Percentiles rank a stretch among this genome's conserved stretches.
Conservation (phyloP, 2,329 filamentous ascomycete species). For the Furcasterigmium furcatum region DNA sequence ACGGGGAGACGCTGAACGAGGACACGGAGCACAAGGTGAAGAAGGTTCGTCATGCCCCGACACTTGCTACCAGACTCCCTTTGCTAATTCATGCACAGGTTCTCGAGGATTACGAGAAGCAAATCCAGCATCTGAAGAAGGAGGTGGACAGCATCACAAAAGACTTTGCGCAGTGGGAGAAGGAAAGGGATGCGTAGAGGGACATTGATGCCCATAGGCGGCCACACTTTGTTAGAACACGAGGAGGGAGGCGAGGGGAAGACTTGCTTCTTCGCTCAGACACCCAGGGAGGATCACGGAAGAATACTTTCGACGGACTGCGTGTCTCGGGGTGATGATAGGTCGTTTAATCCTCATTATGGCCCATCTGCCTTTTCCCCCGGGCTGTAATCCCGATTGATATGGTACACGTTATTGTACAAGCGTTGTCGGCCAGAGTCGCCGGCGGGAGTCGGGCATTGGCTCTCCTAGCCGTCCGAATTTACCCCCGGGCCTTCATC, state of each 20-base stretch:
- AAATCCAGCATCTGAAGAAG: conserved; percentile 72
- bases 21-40: conserved; percentile 70
- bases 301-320: no score
- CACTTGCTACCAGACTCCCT: neutral
- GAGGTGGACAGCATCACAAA: conserved; percentile 63
- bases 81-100: conserved; percentile 47
- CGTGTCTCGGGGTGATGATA: neutral
- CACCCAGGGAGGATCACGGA: no score
- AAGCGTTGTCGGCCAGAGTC: no score
- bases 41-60: conserved; percentile 53
- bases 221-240: no score
- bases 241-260: no score
- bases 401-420: conserved; percentile 13
- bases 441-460: no score
- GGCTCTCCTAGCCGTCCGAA: no score
- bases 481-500: no score
- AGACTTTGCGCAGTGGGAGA: conserved; percentile 55
- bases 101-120: conserved; percentile 77
- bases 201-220: no score
- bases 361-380: neutral
- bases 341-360: neutral
- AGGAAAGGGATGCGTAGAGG: conserved; percentile 35
- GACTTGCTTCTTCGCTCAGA: no score
- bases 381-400: neutral
- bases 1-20: conserved; percentile 59